These are phyloP conservation scores for Blastocladiella emersonii DNA, from an alignment of 371 early-diverging fungal species.

Conservation along the genomic window DNA sequence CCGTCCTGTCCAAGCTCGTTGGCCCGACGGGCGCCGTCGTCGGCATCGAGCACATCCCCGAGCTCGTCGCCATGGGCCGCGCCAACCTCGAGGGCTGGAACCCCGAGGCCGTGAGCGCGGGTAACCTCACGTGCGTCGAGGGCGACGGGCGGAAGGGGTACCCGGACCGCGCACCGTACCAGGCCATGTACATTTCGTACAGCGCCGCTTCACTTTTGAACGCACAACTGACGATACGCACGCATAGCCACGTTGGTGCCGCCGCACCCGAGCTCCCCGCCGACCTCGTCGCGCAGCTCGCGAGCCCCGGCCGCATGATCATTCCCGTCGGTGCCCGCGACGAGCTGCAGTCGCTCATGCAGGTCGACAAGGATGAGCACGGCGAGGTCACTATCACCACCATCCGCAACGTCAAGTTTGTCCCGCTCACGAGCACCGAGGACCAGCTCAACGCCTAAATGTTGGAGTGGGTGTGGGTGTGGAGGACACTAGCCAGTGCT, in stretches of 20 bases:
- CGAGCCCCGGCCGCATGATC: constrained; percentile 60
- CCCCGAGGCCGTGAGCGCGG: no score
- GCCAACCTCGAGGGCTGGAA: constrained; percentile 25
- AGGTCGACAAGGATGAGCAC: constrained; percentile 48
- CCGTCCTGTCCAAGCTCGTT: constrained; percentile 67
- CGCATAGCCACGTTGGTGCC: constrained; percentile 76
- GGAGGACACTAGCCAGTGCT: no score
- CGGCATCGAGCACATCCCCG: constrained; percentile 68
- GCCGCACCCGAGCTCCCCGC: constrained; percentile 36
- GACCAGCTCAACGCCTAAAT: not conserved
- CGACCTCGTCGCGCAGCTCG: constrained; percentile 51
- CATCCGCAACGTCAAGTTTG: constrained; percentile 47
- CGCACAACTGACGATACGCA: no score
- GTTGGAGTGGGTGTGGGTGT: no score
- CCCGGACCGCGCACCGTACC: constrained; percentile 52
- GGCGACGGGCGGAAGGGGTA: constrained; percentile 76
- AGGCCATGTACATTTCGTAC: constrained; percentile 64
- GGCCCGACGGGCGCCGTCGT: constrained; percentile 40
- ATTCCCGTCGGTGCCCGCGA: constrained; percentile 49
- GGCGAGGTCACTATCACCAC: constrained; percentile 39
- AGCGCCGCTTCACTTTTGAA: no score
- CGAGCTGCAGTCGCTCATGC: constrained; percentile 36
- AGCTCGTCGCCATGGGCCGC: constrained; percentile 40
- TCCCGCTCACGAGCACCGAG: constrained; percentile 17
- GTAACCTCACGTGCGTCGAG: not conserved